These are phyloP conservation scores for bread wheat (Triticum aestivum) DNA, from an alignment of 176 grass and related monocot species.

Conservation along the genomic window IWGSC_CS_RefSeq_v2.1 NC_057811.1:473393931-473394430, in stretches of 20 bases:
- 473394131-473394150: neutral
- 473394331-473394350: neutral
- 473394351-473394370: neutral
- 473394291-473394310: neutral
- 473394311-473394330: neutral
- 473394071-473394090: neutral
- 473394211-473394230: neutral
- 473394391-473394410: neutral
- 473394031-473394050: neutral
- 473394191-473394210: neutral
- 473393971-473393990: neutral
- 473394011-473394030: neutral
- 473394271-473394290: neutral
- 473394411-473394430: neutral
- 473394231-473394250: neutral
- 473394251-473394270: neutral
- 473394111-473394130: neutral
- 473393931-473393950: neutral
- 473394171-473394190: neutral
- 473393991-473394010: neutral
- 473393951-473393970: neutral
- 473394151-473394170: neutral
- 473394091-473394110: neutral
- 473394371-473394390: neutral
- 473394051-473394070: neutral